Conservation (phyloP, 2,329 filamentous ascomycete genomes). For the Aureobasidium sp. region DNA sequence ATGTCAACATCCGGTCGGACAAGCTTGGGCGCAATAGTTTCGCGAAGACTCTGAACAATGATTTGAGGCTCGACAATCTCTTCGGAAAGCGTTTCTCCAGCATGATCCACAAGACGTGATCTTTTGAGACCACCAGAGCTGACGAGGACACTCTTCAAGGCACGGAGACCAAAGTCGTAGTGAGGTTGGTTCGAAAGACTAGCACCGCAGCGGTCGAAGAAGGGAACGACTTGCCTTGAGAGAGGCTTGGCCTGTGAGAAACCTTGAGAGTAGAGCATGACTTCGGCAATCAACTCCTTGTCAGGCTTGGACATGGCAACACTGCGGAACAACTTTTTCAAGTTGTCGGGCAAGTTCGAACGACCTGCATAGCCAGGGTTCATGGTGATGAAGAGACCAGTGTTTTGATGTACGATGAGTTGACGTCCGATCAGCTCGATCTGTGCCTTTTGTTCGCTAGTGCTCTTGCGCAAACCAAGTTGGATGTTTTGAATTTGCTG, state of each 20-base stretch:
- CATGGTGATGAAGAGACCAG: conserved; percentile 99
- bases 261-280: conserved; percentile 99
- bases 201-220: conserved; percentile 85
- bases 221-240: conserved; percentile 92
- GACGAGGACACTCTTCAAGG: conserved; percentile 94
- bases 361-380: conserved; percentile 97
- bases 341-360: conserved; percentile 94
- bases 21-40: conserved; percentile 96
- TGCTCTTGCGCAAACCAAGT: conserved; percentile 80
- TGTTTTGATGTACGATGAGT: conserved; percentile 82
- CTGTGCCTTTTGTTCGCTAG: conserved; percentile 72
- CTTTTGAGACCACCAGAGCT: conserved; percentile 96
- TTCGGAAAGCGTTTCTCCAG: conserved; percentile 49
- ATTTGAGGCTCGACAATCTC: conserved; percentile 90
- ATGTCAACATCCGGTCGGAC: conserved; percentile 86
- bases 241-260: conserved; percentile 94
- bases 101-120: conserved; percentile 58
- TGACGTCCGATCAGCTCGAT: conserved; percentile 93
- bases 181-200: conserved; percentile 92
- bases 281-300: conserved; percentile 98
- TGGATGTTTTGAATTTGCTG: conserved; percentile 99
- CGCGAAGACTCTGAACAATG: conserved; percentile 94
- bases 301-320: conserved; percentile 99
- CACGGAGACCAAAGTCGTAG: conserved; percentile 97
- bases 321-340: conserved; percentile 99